Base-by-base conservation (phyloP, 1,139 yeast species). In the Suhomyces taliae region DNA sequence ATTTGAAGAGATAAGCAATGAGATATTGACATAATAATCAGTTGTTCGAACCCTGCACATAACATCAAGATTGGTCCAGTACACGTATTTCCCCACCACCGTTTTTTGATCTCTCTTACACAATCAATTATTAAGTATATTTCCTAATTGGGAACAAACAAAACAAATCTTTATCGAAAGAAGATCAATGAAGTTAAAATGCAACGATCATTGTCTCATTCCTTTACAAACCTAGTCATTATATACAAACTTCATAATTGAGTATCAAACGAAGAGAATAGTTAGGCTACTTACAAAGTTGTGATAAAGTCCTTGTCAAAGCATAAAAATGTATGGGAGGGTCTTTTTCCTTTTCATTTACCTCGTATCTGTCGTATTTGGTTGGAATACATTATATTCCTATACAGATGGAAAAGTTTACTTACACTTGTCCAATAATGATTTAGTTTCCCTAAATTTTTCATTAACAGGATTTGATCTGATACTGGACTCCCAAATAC, bases 381-480 rank as follows among this genome's bases (percentile, higher is more conserved):
- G 44, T 11, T 70, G 76, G 72, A 68, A 68, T 38, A 66, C 78
- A 1, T 56, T 72, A 19, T 74, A 74, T 50, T 63, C 74, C 8
- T 69, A 69, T 35, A 53, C 60, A 7, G 61, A 64, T 11, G 77
- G 76, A 2, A 62, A 58, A 44, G 57, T 70, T 8, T 74, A 72
- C 49, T 50, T 74, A 27, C 74, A 69, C 48, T 59, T 74, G 41
- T 58, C 61, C 26, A 70, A 72, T 51, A 65, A 72, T 53, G 76
- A 72, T 36, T 56, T 74, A 38, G 59, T 74, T 9, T 50, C 64
- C 2, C 51, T 74, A 31, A 64, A 71, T 50, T 72, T 73, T 49
- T 66, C 73, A 8, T 60, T 73, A 14, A 51, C 67, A 27, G 78
- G 76, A 2, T 56, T 57, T 35, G 52, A 55, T 14, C 49, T 54